A percentile compares a stretch with the other conserved stretches of the same genome.
Conservation (phyloP, 1,139 yeast species). For the Scheffersomyces segobiensis region DNA sequence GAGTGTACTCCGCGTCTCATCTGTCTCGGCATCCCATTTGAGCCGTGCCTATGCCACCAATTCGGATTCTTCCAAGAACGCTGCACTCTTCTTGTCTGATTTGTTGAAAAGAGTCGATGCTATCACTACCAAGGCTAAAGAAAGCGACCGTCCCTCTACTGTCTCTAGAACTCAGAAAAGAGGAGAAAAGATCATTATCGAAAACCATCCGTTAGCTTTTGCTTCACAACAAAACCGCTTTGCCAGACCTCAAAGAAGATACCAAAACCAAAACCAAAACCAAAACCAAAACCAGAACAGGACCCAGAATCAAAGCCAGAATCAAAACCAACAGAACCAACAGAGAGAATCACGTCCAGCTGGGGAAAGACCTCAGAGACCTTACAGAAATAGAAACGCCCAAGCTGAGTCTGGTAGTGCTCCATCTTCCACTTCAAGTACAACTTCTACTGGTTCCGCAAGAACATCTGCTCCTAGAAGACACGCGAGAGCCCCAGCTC, state of each 20-base stretch:
- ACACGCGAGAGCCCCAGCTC: constrained; percentile 4
- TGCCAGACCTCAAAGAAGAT: constrained; percentile 1
- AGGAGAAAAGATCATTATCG: background rate
- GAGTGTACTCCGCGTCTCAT: background rate
- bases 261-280: background rate
- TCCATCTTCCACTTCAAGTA: background rate
- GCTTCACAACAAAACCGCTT: background rate
- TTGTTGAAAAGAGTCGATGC: constrained; percentile 38
- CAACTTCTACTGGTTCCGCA: background rate
- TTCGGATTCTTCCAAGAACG: background rate
- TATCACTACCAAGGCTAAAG: constrained; percentile 22
- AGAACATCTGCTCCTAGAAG: background rate
- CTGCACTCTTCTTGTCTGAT: constrained; percentile 23
- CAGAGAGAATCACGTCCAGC: constrained; percentile 1
- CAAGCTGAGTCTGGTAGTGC: background rate
- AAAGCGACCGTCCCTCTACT: background rate
- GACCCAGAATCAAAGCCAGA: constrained; percentile 1
- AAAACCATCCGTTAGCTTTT: constrained; percentile 5
- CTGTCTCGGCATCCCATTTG: background rate
- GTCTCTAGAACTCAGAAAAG: background rate
- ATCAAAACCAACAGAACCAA: constrained; percentile 2
- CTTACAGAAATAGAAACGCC: constrained; percentile 4
- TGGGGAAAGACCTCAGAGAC: constrained; percentile 1
- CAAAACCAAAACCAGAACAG: background rate
- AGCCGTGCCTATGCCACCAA: background rate